These are phyloP conservation scores for Tolypocladium tundrense DNA, from an alignment of 2,329 filamentous ascomycete species.

Conservation along the genomic window DNA sequence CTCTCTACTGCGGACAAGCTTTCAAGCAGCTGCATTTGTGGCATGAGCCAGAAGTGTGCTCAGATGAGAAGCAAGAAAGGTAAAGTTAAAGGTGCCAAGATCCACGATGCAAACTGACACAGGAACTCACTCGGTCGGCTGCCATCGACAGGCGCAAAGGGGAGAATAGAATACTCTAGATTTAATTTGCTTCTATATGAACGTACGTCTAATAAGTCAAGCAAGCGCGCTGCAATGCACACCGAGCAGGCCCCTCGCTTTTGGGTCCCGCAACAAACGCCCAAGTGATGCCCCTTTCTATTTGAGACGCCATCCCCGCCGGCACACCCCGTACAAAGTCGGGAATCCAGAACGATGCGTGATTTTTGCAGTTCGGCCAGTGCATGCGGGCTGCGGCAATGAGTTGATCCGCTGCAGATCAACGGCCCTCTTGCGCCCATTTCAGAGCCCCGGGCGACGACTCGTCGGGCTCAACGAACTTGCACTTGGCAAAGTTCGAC, in stretches of 20 bases:
- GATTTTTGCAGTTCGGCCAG: not conserved
- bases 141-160: not conserved
- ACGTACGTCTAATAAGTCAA: not conserved
- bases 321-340: not conserved
- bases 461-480: not conserved
- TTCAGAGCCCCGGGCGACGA: not conserved
- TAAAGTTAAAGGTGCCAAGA: no score
- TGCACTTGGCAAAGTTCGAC: not conserved
- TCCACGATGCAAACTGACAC: no score
- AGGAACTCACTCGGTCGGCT: no score
- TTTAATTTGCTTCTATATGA: not conserved
- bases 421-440: not conserved
- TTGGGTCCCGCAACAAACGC: not conserved
- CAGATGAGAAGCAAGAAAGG: no score
- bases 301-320: not conserved
- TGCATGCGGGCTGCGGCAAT: not conserved
- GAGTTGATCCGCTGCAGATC: not conserved
- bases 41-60: no score
- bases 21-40: no score
- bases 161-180: not conserved
- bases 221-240: not conserved
- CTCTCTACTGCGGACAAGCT: no score
- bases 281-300: not conserved
- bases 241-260: not conserved
- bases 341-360: not conserved